Conservation (phyloP, 306 rosid species). For the Prunus mume region DNA sequence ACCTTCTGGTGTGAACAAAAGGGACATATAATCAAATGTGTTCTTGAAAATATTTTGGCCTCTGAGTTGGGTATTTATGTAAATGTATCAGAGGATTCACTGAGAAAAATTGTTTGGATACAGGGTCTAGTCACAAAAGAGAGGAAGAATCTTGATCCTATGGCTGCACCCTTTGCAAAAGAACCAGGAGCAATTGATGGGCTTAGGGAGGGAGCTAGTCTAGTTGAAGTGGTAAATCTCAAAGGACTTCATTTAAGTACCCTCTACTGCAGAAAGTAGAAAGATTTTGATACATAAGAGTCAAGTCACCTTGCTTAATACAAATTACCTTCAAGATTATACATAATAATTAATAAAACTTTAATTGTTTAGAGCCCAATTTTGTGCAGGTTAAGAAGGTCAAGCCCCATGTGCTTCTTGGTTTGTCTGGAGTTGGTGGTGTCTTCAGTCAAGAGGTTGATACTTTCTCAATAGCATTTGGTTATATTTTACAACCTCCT, state of each 20-base stretch:
- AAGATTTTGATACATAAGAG: constrained; percentile 8
- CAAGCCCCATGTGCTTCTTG: constrained; percentile 92
- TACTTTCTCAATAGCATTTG: constrained; percentile 25
- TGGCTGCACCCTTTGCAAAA: constrained; percentile 92
- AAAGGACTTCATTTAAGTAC: constrained; percentile 13
- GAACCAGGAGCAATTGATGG: constrained; percentile 65
- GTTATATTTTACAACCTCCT: constrained; percentile 5
- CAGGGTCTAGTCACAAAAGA: constrained; percentile 94
- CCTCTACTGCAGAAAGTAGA: not conserved
- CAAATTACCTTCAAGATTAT: constrained; percentile 9
- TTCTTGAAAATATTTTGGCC: not conserved
- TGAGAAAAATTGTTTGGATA: constrained; percentile 12
- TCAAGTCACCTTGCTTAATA: constrained; percentile 15
- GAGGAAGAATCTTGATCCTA: constrained; percentile 73
- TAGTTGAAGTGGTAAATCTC: constrained; percentile 89
- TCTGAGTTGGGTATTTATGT: not conserved
- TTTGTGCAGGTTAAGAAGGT: constrained; percentile 75
- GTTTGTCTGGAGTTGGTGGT: constrained; percentile 98
- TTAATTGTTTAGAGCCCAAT: constrained; percentile 22
- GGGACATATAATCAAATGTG: not conserved
- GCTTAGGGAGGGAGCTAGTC: constrained; percentile 82
- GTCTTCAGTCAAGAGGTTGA: constrained; percentile 86
- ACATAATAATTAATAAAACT: constrained; percentile 2
- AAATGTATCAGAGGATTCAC: not conserved
- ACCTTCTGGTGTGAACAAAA: not conserved